Base-by-base conservation (phyloP, 2,329 filamentous ascomycete species). In the Trichoderma sp. region DNA sequence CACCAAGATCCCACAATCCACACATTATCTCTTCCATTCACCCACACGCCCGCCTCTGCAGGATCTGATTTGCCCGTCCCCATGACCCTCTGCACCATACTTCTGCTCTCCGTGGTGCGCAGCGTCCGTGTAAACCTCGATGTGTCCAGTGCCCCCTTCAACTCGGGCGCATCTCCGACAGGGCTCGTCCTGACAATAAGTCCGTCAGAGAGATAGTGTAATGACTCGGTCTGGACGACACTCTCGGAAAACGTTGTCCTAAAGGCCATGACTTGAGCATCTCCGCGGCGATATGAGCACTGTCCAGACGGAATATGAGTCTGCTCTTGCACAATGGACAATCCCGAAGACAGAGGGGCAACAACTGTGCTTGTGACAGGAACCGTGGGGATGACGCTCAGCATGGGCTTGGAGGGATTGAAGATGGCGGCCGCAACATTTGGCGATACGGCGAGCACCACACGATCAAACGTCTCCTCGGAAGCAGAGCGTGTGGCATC, bases 1-100 rank as follows among this genome's bases (percentile, higher is more conserved):
- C 88, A 90, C 88, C 88, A 90, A 0, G 87, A 86, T 6, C 88
- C 88, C 1, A 84, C 82, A 13, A 90, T 75, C 83, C 85, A 90
- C 0, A 90, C 84, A 53, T 84, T 82, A 8, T 83, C 82, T 64
- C 87, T 80, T 0, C 88, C 88, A 71, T 88, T 90, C 8, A 77
- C 81, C 87, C 88, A 90, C 23, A 11, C 53, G 4, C 8, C 11
- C 4, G 3, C 15, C 30, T 6, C 61, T 66, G 6, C 72, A 66
- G 0, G 72, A 67, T 11, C 8, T 36, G 26, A 73, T 73, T 58
- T 58, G 26, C 28, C 55, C 34, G 74, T 75, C 2, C 70, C 62
- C 75, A 88, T 84, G 12, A 88, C 82, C 28, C 76, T 77, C 72
- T 85, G 85, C 3, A 88, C 81, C 9, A 86, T 77, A 2, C 77